Percentiles rank a stretch among this genome's conserved stretches.
Conservation (phyloP, 768 basidiomycete genomes). For the Naematelia encephala region DNA sequence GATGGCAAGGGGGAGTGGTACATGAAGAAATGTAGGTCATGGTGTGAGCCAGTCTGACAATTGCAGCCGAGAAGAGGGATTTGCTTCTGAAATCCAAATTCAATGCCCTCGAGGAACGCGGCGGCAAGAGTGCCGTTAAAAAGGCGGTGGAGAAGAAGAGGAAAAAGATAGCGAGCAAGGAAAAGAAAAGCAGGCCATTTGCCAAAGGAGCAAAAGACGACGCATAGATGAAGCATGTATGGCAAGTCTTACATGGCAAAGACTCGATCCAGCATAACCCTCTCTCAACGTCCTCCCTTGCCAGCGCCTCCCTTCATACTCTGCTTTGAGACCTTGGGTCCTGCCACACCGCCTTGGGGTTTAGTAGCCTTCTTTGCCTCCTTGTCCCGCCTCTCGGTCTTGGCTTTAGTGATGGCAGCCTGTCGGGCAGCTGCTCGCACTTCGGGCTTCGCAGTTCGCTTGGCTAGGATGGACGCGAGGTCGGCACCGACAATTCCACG, state of each 20-base stretch:
- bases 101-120: constrained; percentile 69
- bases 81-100: constrained; percentile 70
- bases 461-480: constrained; percentile 82
- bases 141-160: constrained; percentile 86
- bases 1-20: constrained; percentile 80
- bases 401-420: constrained; percentile 86
- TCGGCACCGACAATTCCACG: constrained; percentile 98
- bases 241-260: neutral
- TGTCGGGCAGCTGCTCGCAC: constrained; percentile 74
- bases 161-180: constrained; percentile 79
- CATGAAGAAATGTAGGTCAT: constrained; percentile 70
- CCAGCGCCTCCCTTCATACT: constrained; percentile 74
- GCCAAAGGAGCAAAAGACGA: constrained; percentile 7
- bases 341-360: constrained; percentile 54
- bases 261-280: neutral
- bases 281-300: constrained; percentile 49
- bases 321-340: constrained; percentile 88
- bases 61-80: constrained; percentile 71
- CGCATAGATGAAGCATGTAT: neutral
- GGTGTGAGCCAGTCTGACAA: neutral
- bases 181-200: constrained; percentile 80
- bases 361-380: constrained; percentile 70
- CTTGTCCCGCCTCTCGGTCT: constrained; percentile 95
- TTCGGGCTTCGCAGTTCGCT: constrained; percentile 85
- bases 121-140: constrained; percentile 76